A percentile compares a stretch with the other conserved stretches of the same genome.
These are phyloP conservation scores for Syzygium malaccense DNA, from an alignment of 441 rosid species.

Conservation along the genomic window DNA sequence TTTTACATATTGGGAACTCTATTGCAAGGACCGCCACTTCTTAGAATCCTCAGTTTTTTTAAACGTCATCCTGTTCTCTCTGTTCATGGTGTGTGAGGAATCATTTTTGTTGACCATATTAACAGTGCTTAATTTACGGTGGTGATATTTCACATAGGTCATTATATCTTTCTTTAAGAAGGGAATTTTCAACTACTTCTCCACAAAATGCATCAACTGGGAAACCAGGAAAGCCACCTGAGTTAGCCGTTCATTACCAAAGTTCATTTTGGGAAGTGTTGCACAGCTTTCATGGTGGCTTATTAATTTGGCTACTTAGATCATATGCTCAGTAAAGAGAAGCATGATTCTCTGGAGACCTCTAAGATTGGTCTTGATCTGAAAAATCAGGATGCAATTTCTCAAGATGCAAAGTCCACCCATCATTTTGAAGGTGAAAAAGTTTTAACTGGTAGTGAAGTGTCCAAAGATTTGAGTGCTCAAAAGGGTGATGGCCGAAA, in stretches of 20 bases:
- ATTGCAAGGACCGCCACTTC: not conserved
- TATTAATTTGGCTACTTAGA: conserved; percentile 60
- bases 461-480: not conserved
- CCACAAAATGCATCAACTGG: conserved; percentile 32
- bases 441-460: conserved; percentile 15
- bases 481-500: not conserved
- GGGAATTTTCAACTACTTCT: conserved; percentile 39
- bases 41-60: not conserved
- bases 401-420: conserved; percentile 4
- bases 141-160: conserved; percentile 22
- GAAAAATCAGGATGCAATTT: not conserved
- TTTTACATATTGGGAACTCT: not conserved
- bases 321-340: conserved; percentile 29
- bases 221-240: conserved; percentile 26
- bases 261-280: conserved; percentile 40
- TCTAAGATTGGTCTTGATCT: conserved; percentile 15
- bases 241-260: conserved; percentile 27
- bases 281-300: conserved; percentile 42
- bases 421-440: conserved; percentile 21
- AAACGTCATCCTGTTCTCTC: not conserved
- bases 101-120: not conserved
- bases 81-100: not conserved
- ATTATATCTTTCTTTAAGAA: conserved; percentile 36
- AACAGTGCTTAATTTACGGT: not conserved
- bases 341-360: conserved; percentile 17